Evolutionary conservation across 2,329 filamentous ascomycete species (phyloP).

Genomic region (Colletotrichum chrysophilum): DNA sequence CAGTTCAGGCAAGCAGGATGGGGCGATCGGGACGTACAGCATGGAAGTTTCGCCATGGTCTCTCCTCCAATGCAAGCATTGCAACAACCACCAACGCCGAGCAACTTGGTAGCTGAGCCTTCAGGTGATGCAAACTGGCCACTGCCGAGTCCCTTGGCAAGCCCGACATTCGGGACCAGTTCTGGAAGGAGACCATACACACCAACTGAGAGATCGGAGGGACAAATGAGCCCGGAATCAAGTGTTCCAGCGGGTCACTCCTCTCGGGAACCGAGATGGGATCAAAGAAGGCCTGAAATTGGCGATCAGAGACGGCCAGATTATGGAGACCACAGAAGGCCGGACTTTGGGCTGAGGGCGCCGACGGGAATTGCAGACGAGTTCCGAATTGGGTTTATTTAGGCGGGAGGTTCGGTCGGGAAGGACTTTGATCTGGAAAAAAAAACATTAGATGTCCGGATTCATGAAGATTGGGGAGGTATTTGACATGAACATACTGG

Average conservation of each 20-base stretch:
- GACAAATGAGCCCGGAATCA: neutral
- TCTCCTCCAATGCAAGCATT: conserved; percentile 8
- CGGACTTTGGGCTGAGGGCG: conserved; percentile 20
- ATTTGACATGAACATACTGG: neutral
- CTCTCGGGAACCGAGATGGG: neutral
- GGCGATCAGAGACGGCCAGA: neutral
- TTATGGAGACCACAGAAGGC: neutral
- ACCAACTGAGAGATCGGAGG: conserved; percentile 4
- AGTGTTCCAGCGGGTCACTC: neutral
- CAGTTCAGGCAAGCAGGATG: neutral
- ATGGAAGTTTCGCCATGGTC: conserved; percentile 7
- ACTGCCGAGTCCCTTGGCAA: conserved; percentile 15
- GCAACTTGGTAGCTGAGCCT: neutral
- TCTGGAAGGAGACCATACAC: conserved; percentile 5
- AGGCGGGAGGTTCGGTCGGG: neutral
- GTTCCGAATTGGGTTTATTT: conserved; percentile 22
- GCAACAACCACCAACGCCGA: conserved; percentile 3
- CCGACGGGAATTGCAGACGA: conserved; percentile 23
- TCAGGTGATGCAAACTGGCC: conserved; percentile 14
- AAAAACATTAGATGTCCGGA: neutral
- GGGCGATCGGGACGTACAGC: conserved; percentile 10
- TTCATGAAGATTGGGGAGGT: neutral
- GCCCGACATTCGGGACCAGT: conserved; percentile 10
- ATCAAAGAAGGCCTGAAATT: neutral
- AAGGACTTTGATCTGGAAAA: neutral